phyloP scores from a whole-genome alignment of 129 eudicot genomes.

The Flaveria bidentis region DNA sequence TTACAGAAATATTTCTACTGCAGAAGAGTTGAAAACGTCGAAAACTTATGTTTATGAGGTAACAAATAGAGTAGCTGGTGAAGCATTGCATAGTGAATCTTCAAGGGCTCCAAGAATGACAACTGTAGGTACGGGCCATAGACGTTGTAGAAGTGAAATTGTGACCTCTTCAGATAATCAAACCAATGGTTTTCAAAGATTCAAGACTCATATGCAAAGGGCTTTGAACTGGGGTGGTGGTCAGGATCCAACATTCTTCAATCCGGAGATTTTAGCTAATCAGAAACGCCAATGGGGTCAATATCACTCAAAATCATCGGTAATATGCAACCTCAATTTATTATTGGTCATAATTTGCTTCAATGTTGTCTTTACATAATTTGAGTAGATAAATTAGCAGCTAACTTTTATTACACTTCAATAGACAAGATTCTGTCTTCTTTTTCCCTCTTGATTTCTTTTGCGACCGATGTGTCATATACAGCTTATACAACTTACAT shows the following conservation, averaged over 20 bases:
- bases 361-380: background rate
- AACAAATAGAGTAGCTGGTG: slow-evolving; percentile 49
- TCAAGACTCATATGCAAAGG: slow-evolving; percentile 69
- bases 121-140: slow-evolving; percentile 46
- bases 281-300: slow-evolving; percentile 95
- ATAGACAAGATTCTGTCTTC: background rate
- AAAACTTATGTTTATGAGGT: slow-evolving; percentile 44
- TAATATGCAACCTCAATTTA: slow-evolving; percentile 29
- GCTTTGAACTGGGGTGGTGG: slow-evolving; percentile 77
- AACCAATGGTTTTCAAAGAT: slow-evolving; percentile 53
- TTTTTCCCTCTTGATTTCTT: background rate
- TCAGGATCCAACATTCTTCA: slow-evolving; percentile 60
- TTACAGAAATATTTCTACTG: slow-evolving; percentile 19
- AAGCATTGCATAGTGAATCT: slow-evolving; percentile 33
- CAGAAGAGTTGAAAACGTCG: slow-evolving; percentile 35
- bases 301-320: slow-evolving; percentile 64
- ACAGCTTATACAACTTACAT: background rate
- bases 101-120: slow-evolving; percentile 34
- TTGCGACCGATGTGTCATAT: background rate
- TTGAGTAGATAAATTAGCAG: too few species aligned
- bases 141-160: slow-evolving; percentile 72
- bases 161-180: slow-evolving; percentile 36
- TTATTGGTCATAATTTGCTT: slow-evolving; percentile 1
- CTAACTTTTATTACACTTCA: too few species aligned
- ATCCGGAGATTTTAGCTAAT: slow-evolving; percentile 85